These are phyloP conservation scores for Suillus cothurnatus DNA, from an alignment of 768 basidiomycete genomes.

Conservation along the genomic window DNA sequence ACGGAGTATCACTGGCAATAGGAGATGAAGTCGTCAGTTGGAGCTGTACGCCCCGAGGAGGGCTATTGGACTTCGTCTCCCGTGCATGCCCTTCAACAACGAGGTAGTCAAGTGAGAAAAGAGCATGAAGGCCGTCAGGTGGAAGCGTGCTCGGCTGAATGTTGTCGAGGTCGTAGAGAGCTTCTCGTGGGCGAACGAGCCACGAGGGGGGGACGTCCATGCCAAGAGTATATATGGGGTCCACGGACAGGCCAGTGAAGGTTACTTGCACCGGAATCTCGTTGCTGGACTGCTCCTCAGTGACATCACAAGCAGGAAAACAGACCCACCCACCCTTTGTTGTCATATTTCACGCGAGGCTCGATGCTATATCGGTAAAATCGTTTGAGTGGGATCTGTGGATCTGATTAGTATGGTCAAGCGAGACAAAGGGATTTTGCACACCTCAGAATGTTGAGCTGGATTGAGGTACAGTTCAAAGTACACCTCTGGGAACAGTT, in stretches of 20 bases:
- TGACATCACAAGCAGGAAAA: conserved; percentile 7
- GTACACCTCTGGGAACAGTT: conserved; percentile 61
- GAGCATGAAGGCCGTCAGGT: conserved; percentile 65
- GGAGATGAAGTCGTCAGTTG: conserved; percentile 60
- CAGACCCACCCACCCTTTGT: conserved; percentile 53
- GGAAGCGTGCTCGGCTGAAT: conserved; percentile 77
- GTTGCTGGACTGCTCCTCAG: conserved; percentile 38
- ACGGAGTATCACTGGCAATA: conserved; percentile 36
- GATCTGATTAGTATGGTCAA: conserved; percentile 2
- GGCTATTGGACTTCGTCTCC: conserved; percentile 59
- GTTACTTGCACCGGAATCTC: conserved; percentile 59
- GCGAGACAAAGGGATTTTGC: conserved; percentile 13
- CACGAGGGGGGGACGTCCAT: conserved; percentile 92
- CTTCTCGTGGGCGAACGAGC: conserved; percentile 89
- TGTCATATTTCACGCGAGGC: conserved; percentile 61
- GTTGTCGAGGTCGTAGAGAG: conserved; percentile 94
- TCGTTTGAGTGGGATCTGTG: conserved; percentile 83
- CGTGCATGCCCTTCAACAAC: conserved; percentile 95
- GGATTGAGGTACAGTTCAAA: conserved; percentile 86
- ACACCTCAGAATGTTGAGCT: conserved; percentile 63
- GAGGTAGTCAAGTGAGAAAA: conserved; percentile 89
- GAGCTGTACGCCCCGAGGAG: conserved; percentile 91
- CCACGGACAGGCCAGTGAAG: conserved; percentile 76
- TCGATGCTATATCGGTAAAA: conserved; percentile 85
- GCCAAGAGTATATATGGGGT: conserved; percentile 91